These are phyloP conservation scores for Falciphora oryzae DNA, from an alignment of 2,329 filamentous ascomycete genomes.

Conservation along the genomic window DNA sequence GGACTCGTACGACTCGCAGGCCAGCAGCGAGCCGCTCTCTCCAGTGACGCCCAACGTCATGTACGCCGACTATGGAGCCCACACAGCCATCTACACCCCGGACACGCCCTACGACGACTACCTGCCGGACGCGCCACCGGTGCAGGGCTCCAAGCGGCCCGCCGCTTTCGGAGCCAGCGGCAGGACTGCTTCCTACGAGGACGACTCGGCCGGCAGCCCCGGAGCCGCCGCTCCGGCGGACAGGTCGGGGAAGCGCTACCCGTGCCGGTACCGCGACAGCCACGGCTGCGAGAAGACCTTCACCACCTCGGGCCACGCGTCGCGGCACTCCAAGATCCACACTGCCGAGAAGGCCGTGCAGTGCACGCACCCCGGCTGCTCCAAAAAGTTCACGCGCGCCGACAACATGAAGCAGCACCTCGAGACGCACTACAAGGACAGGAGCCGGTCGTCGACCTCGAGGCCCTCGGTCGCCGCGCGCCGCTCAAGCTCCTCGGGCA, in stretches of 20 bases:
- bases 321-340: slow-evolving; percentile 78
- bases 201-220: slow-evolving; percentile 35
- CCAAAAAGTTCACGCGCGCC: slow-evolving; percentile 74
- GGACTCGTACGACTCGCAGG: slow-evolving; percentile 56
- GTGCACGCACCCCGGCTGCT: slow-evolving; percentile 62
- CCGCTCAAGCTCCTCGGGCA: slow-evolving; percentile 23
- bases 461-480: slow-evolving; percentile 19
- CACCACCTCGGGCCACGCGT: slow-evolving; percentile 80
- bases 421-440: slow-evolving; percentile 67
- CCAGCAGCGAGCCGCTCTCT: slow-evolving; percentile 47
- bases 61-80: slow-evolving; percentile 22
- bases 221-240: slow-evolving; percentile 26
- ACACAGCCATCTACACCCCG: slow-evolving; percentile 5
- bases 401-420: slow-evolving; percentile 88
- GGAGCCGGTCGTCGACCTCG: slow-evolving; percentile 38
- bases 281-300: slow-evolving; percentile 74
- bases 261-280: slow-evolving; percentile 65
- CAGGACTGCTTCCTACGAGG: slow-evolving; percentile 39
- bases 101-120: slow-evolving; percentile 31
- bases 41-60: slow-evolving; percentile 49
- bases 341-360: slow-evolving; percentile 72
- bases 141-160: slow-evolving; percentile 20
- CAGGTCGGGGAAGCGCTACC: slow-evolving; percentile 60
- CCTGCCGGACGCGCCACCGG: slow-evolving; percentile 16
- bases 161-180: slow-evolving; percentile 5